Percentiles rank a stretch among this genome's conserved stretches.
Evolutionary conservation across 129 eudicot species (phyloP).

Genomic region (Flaveria robusta): DNA sequence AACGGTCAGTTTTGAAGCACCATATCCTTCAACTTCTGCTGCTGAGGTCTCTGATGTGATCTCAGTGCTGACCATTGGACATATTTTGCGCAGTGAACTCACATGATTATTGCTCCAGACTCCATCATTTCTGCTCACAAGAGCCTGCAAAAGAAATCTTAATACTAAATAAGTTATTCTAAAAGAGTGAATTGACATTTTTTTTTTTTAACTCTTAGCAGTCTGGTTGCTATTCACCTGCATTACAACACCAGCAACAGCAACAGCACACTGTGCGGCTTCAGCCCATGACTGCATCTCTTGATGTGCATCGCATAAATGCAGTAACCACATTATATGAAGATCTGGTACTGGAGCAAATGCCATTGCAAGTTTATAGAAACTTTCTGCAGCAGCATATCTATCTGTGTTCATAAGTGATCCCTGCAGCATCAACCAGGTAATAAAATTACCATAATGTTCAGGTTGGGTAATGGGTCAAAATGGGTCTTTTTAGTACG

Average conservation of each 20-base stretch:
- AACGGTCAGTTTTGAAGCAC: constrained; percentile 96
- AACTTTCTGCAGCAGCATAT: constrained; percentile 98
- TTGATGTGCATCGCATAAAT: constrained; percentile 98
- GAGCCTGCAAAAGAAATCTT: constrained; percentile 58
- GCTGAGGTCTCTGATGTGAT: constrained; percentile 91
- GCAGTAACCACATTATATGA: constrained; percentile 98
- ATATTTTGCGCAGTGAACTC: constrained; percentile 78
- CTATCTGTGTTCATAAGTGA: constrained; percentile 94
- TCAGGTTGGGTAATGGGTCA: neutral
- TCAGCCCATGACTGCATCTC: constrained; percentile 99
- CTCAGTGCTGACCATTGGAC: constrained; percentile 97
- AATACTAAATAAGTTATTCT: neutral
- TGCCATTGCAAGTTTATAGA: constrained; percentile 96
- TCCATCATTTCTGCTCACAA: constrained; percentile 90
- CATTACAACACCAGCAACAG: constrained; percentile 99
- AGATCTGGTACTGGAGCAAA: constrained; percentile 99
- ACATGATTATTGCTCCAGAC: constrained; percentile 95
- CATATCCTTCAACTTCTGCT: constrained; percentile 98
- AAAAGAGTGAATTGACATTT: neutral
- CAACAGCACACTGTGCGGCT: constrained; percentile 99
- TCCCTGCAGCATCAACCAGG: constrained; percentile 49
- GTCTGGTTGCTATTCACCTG: constrained; percentile 51
- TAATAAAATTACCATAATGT: constrained; percentile 12
- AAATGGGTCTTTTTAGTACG: constrained; percentile 1
- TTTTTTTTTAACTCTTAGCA: neutral